Conservation (phyloP, 495 filamentous ascomycete species). For the Lichenothelia convexa region DNA sequence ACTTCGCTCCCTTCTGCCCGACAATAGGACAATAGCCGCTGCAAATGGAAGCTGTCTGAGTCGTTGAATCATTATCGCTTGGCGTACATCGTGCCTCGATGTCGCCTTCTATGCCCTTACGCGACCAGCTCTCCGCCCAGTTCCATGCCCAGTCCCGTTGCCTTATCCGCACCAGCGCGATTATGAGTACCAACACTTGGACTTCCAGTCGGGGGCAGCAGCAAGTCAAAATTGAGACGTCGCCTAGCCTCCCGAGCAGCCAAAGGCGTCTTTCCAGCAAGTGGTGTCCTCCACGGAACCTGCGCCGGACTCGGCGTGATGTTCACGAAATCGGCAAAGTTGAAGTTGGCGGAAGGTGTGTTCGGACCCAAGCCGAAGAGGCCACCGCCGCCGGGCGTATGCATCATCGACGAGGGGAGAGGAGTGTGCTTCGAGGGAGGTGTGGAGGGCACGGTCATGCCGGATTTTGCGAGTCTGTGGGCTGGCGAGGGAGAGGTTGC, state of each 20-base stretch:
- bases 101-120: slow-evolving; percentile 9
- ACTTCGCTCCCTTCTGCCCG: too few species aligned
- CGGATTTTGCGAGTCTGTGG: slow-evolving; percentile 25
- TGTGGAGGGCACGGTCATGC: slow-evolving; percentile 59
- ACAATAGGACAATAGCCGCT: too few species aligned
- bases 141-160: slow-evolving; percentile 29
- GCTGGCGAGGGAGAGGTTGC: slow-evolving; percentile 85
- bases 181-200: slow-evolving; percentile 17
- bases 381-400: slow-evolving; percentile 44
- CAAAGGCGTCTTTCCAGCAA: slow-evolving; percentile 37
- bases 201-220: slow-evolving; percentile 33
- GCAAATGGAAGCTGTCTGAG: too few species aligned
- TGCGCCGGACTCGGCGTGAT: slow-evolving; percentile 91
- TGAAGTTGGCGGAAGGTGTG: slow-evolving; percentile 54
- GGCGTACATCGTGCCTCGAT: too few species aligned
- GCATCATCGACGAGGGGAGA: slow-evolving; percentile 74
- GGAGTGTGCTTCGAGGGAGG: slow-evolving; percentile 64
- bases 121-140: slow-evolving; percentile 36
- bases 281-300: slow-evolving; percentile 1
- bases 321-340: slow-evolving; percentile 94
- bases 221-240: slow-evolving; percentile 49
- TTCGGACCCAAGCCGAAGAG: slow-evolving; percentile 36
- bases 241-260: slow-evolving; percentile 36
- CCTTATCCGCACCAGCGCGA: slow-evolving; percentile 9
- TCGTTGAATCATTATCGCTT: too few species aligned